Evolutionary conservation across 208 protist genomes (phyloP).

Genomic region (Trypanosoma conorhini): DNA sequence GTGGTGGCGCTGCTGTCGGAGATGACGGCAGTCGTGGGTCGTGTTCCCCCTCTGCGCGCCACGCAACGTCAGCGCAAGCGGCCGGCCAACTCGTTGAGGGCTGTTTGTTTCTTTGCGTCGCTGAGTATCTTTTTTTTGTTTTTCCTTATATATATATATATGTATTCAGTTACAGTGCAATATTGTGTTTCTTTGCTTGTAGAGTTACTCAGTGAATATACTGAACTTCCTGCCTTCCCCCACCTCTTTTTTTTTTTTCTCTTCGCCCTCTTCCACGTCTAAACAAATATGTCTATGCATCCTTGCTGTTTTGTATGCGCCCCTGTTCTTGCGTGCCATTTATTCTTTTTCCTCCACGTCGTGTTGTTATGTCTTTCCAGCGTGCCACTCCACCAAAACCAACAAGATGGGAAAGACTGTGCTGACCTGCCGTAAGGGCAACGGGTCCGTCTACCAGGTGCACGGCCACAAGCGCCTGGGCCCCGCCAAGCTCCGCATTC

Average conservation of each 20-base stretch:
- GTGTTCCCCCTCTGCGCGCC: background rate
- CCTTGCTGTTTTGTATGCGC: background rate
- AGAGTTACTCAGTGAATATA: background rate
- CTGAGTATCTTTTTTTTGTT: background rate
- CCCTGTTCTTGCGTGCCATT: background rate
- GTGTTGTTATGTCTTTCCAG: conserved; percentile 13
- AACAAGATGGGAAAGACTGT: conserved; percentile 83
- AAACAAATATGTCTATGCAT: no score
- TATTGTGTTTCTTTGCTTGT: background rate
- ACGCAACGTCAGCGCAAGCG: background rate
- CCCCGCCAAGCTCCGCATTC: conserved; percentile 93
- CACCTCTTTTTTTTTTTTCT: no score
- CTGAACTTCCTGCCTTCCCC: no score
- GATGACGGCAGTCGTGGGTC: background rate
- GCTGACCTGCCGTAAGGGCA: conserved; percentile 95
- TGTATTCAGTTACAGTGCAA: background rate
- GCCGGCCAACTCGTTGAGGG: background rate
- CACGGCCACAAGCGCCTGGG: conserved; percentile 96
- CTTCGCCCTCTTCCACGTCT: no score
- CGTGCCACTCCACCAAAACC: conserved; percentile 34
- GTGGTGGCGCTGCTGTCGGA: background rate
- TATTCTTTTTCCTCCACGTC: conserved; percentile 8
- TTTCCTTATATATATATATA: background rate
- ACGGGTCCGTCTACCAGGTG: conserved; percentile 90
- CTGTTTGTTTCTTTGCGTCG: background rate